Conservation (phyloP, 148 eudicot species). For the Arctostaphylos glauca region DNA sequence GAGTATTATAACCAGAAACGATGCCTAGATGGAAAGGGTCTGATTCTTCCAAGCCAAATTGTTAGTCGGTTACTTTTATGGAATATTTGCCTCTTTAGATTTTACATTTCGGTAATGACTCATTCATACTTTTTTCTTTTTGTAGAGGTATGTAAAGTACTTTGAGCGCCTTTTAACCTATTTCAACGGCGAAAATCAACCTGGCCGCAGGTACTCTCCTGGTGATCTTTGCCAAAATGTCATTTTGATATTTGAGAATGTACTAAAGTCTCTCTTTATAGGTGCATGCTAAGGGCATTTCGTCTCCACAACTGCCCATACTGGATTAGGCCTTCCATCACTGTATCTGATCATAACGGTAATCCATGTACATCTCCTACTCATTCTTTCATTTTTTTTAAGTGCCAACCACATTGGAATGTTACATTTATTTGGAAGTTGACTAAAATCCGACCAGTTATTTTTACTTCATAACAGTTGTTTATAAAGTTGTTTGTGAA, state of each 20-base stretch:
- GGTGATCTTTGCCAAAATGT: constrained; percentile 18
- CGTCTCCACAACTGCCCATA: constrained; percentile 87
- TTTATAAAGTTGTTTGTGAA: neutral
- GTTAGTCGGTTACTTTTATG: constrained; percentile 45
- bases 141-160: constrained; percentile 88
- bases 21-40: constrained; percentile 90
- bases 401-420: neutral
- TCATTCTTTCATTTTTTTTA: constrained; percentile 3
- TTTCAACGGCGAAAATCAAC: constrained; percentile 60
- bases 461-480: neutral
- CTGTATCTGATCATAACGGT: constrained; percentile 83
- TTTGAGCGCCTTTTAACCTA: constrained; percentile 64
- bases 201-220: constrained; percentile 69
- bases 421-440: constrained; percentile 5
- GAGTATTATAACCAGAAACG: constrained; percentile 87
- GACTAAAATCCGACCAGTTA: neutral
- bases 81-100: neutral
- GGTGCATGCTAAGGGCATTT: constrained; percentile 98
- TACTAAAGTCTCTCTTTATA: constrained; percentile 35
- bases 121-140: constrained; percentile 15
- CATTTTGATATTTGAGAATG: constrained; percentile 14
- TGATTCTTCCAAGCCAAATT: constrained; percentile 88
- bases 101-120: neutral
- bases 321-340: constrained; percentile 95
- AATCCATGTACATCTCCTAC: constrained; percentile 13